Base-by-base conservation (phyloP, 2,329 filamentous ascomycete genomes). In the Helicocarpus griseus region DNA sequence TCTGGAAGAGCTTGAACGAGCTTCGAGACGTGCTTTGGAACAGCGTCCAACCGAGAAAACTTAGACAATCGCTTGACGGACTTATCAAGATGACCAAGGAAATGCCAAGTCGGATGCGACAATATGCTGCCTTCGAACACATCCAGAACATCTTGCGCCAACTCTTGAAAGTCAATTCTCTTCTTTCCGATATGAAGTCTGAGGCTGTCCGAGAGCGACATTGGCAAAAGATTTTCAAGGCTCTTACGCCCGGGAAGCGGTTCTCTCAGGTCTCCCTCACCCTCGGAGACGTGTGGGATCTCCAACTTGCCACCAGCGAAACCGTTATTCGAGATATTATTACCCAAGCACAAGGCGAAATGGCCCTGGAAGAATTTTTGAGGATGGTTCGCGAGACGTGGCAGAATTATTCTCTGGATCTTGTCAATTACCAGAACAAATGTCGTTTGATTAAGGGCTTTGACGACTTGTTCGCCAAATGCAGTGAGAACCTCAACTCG, bases 121-220 rank as follows among this genome's bases (percentile, higher is more conserved):
- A 98, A 65, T 99, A 99, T 68, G 91, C 94, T 60, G 94, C 94
- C n/a, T 99, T 98, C 65, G 94, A 98, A 69, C 91, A 98, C 64
- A 89, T 98, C 36, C 94, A 98, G 66, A 89, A 82, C 57, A 87
- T 94, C 28, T 80, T 98, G 38, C 86, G 89, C 41, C 85, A 90
- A 56, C 79, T 95, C 46, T 78, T 96, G 57, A 97, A 95, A 68
- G 89, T 95, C 60, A 98, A 97, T 64, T 77, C 85, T 9, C 77
- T 96, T 31, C 77, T 99, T 3, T 81, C 83, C 4, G 93, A 98
- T 57, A 78, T 99, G 68, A 95, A 96, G 65, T 96, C 91, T 0
- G 93, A 98, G 69, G 91, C 93, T 14, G 89, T 99, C 53, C 85
- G 90, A 43, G 94, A 98, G 68, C 82, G 93, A 49, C 93, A 99